These are phyloP conservation scores for Pugionium dolabratum DNA, from an alignment of 345 rosid species.

Conservation along the genomic window DNA sequence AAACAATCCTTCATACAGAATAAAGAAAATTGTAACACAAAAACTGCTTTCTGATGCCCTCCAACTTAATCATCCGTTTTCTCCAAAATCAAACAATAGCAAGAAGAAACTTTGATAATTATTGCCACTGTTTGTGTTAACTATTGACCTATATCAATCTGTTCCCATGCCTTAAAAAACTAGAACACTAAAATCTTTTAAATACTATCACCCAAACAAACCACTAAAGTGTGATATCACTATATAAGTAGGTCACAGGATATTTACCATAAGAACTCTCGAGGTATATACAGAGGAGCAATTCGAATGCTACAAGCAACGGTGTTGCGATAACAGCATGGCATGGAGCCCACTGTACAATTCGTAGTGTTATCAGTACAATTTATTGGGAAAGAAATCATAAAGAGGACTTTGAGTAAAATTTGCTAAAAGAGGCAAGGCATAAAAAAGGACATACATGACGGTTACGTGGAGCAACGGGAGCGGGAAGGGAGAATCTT, in stretches of 20 bases:
- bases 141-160: not conserved
- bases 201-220: constrained; percentile 1
- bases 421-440: constrained; percentile 17
- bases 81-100: constrained; percentile 2
- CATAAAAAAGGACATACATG: constrained; percentile 50
- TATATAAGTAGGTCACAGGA: constrained; percentile 6
- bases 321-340: constrained; percentile 96
- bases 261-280: constrained; percentile 74
- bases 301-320: constrained; percentile 86
- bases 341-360: constrained; percentile 99
- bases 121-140: not conserved
- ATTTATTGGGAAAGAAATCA: not conserved
- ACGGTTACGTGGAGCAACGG: constrained; percentile 87
- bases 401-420: not conserved
- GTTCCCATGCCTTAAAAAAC: constrained; percentile 3
- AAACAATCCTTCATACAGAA: not conserved
- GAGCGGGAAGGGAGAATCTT: constrained; percentile 96
- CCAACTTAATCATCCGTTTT: not conserved
- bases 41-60: constrained; percentile 11
- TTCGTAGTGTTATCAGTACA: not conserved
- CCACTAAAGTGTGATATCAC: not conserved
- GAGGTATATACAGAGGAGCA: constrained; percentile 95
- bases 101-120: constrained; percentile 10
- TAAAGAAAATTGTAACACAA: constrained; percentile 14
- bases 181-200: not conserved